Evolutionary conservation across 441 rosid species (phyloP).

Genomic region (Adansonia grandidieri): DNA sequence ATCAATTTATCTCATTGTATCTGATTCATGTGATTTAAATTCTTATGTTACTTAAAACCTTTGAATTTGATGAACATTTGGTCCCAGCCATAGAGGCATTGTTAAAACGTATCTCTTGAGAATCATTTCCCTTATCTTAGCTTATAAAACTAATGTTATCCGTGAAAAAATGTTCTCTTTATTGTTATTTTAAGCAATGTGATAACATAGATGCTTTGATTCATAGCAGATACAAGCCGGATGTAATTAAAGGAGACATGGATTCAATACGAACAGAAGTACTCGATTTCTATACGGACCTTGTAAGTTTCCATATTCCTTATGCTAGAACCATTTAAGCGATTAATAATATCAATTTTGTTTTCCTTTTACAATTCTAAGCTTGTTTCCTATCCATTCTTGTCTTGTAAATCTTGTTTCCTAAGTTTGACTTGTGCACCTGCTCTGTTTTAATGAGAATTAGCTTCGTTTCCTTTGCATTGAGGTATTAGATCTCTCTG

Average conservation of each 20-base stretch:
- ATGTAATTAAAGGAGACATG: slow-evolving; percentile 91
- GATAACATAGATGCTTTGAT: slow-evolving; percentile 19
- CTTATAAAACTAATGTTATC: too few relatives aligned
- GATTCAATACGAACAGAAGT: slow-evolving; percentile 78
- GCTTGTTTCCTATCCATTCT: slow-evolving; percentile 18
- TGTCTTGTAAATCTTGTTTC: background rate
- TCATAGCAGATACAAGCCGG: slow-evolving; percentile 74
- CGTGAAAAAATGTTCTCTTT: background rate
- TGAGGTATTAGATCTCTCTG: slow-evolving; percentile 6
- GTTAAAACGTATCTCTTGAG: too few relatives aligned
- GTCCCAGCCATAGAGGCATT: too few relatives aligned
- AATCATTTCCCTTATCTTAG: too few relatives aligned
- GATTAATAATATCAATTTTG: background rate
- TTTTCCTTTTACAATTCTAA: slow-evolving; percentile 8
- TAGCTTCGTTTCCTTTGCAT: slow-evolving; percentile 7
- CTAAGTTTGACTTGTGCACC: too few relatives aligned
- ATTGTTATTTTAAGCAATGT: slow-evolving; percentile 1
- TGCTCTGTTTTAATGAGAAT: background rate
- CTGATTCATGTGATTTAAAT: slow-evolving; percentile 9
- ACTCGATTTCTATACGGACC: slow-evolving; percentile 53
- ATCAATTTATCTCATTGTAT: background rate
- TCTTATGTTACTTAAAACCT: background rate
- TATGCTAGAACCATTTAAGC: background rate
- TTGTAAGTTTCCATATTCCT: slow-evolving; percentile 45
- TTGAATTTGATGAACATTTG: background rate